Evolutionary conservation across 129 eudicot species (phyloP), one percentile per base, ranked within the genome.

Genomic region (Erigeron canadensis): DNA sequence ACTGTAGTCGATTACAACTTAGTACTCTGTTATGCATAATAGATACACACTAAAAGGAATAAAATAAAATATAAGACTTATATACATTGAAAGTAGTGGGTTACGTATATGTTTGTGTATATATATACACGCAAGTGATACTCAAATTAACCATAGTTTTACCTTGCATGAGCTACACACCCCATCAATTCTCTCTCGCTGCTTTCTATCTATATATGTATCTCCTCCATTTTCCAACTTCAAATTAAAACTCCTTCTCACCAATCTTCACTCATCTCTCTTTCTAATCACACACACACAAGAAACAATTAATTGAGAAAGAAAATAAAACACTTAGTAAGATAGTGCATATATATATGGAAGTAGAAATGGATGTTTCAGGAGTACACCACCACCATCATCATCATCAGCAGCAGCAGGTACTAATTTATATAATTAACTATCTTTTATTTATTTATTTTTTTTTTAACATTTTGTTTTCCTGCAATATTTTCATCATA

Each of bases 331-430:
- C 65, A 66, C n/a, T n/a, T n/a, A n/a, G n/a, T n/a, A n/a, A n/a
- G n/a, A 55, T 2, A 28, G 16, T 50, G 67, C 64, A 76, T 28
- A 28, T 28, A 76, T 28, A 28, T 28, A 28, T 64, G 85, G 80
- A 65, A 44, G 71, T 58, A 71, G 80, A 54, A 17, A 86, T 83
- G 88, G 88, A 83, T 81, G 78, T 81, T 76, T 79, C 91, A 55
- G 77, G 75, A 65, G 82, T 82, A 73, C 88, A 81, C 69, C 84
- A 60, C 56, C 82, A 78, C 10, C 81, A 75, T 47, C 86, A 85
- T 55, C 83, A 85, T 9, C 87, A 80, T 18, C 81, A 75, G 46
- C 86, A 85, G 50, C 83, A 85, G 22, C 88, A 81, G 91, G 91
- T 86, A 83, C 61, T n/a, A n/a, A n/a, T n/a, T n/a, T n/a, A n/a